Conservation (phyloP, 225 moss, liverwort and hornwort genomes). For the Marchantia polymorpha region DNA sequence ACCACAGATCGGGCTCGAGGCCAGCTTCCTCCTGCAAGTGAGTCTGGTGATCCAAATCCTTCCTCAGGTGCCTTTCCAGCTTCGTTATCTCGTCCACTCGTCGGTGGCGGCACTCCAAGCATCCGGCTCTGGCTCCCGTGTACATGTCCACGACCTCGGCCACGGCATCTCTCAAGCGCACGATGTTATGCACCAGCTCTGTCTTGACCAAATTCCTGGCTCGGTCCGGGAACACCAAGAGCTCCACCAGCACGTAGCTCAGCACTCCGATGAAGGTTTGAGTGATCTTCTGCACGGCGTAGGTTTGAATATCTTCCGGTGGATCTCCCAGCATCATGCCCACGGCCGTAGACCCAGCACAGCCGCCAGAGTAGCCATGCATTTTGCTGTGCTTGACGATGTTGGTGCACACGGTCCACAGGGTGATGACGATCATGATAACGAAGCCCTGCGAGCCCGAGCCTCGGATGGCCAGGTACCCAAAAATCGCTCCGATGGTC, state of each 20-base stretch:
- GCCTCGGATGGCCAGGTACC: conserved; percentile 36
- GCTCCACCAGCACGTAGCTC: conserved; percentile 47
- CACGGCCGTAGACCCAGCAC: conserved; percentile 41
- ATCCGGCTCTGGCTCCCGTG: conserved; percentile 24
- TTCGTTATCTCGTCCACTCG: conserved; percentile 31
- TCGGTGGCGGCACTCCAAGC: conserved; percentile 29
- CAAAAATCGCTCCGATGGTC: conserved; percentile 36
- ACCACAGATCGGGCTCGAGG: conserved; percentile 48
- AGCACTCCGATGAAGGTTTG: conserved; percentile 47
- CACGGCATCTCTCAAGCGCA: conserved; percentile 23
- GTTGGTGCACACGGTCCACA: conserved; percentile 37
- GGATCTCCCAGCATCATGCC: conserved; percentile 44
- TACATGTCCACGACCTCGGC: conserved; percentile 26
- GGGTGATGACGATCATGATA: conserved; percentile 27
- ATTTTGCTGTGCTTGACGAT: conserved; percentile 32
- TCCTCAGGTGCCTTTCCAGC: conserved; percentile 17
- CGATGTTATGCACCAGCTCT: conserved; percentile 30
- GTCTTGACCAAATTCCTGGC: conserved; percentile 30
- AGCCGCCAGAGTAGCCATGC: conserved; percentile 38
- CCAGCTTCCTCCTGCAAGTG: conserved; percentile 31
- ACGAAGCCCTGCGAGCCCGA: conserved; percentile 16
- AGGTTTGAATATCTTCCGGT: conserved; percentile 23
- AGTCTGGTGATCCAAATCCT: conserved; percentile 23
- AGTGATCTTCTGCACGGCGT: conserved; percentile 39
- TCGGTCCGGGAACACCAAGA: conserved; percentile 37